These are phyloP conservation scores for Smithsoniella earleae DNA, from an alignment of 163 green algal species.

Conservation along the genomic window DNA sequence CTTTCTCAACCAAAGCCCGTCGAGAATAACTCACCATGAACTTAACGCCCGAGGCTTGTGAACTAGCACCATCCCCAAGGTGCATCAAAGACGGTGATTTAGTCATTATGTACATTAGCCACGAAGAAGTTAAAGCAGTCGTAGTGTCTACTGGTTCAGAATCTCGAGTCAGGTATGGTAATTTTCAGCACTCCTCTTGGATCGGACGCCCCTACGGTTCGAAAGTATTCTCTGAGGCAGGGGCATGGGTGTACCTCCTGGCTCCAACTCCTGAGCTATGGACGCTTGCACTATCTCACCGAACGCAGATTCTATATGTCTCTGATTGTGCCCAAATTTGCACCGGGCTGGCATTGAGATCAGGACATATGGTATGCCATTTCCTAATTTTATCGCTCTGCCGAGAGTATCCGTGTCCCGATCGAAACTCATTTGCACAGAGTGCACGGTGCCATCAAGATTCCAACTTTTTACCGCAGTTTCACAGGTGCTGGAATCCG, in stretches of 20 bases:
- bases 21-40: no score
- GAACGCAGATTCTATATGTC: conserved; percentile 96
- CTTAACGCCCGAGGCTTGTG: no score
- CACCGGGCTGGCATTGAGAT: conserved; percentile 68
- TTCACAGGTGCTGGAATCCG: conserved; percentile 77
- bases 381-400: conserved; percentile 17
- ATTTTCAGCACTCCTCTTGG: conserved; percentile 57
- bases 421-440: no score
- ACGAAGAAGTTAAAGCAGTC: conserved; percentile 61
- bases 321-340: conserved; percentile 82
- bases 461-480: no score
- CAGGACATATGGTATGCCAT: conserved; percentile 53
- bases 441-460: no score
- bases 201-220: conserved; percentile 67
- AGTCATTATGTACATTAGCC: conserved; percentile 79
- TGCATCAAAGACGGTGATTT: conserved; percentile 70
- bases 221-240: conserved; percentile 43
- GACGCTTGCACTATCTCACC: conserved; percentile 75
- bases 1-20: no score
- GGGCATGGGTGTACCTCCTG: conserved; percentile 74
- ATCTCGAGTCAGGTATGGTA: conserved; percentile 5
- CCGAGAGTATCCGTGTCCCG: no score
- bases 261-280: conserved; percentile 88
- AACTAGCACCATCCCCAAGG: no score
- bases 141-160: conserved; percentile 53